Evolutionary conservation across 2,329 filamentous ascomycete genomes (phyloP).

Genomic region (Beauveria brongniartii): DNA sequence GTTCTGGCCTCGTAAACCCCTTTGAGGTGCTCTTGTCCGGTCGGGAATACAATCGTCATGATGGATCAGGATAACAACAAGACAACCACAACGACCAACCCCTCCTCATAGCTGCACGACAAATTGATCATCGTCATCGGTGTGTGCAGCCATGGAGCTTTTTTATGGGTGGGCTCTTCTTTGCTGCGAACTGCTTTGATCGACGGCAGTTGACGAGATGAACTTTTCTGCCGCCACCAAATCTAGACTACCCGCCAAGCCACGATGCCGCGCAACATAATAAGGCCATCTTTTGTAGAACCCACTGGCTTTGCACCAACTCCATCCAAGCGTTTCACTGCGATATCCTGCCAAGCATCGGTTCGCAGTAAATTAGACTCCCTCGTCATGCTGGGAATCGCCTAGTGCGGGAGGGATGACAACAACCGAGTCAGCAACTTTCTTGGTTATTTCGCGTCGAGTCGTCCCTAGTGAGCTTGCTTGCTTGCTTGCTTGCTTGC

Average conservation of each 20-base stretch:
- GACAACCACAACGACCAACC: too few relatives aligned
- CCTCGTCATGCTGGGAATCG: too few relatives aligned
- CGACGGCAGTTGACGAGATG: background rate
- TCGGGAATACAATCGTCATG: too few relatives aligned
- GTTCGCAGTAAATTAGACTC: too few relatives aligned
- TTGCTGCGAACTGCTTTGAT: background rate
- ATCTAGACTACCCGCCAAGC: background rate
- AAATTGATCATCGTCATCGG: background rate
- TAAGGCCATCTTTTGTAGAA: background rate
- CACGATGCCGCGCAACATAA: background rate
- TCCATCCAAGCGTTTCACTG: background rate
- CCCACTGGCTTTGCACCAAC: background rate
- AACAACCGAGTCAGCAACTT: background rate
- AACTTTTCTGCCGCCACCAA: background rate
- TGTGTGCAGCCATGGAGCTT: background rate
- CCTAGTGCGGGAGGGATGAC: too few relatives aligned
- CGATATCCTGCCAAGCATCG: background rate
- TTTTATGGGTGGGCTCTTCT: background rate
- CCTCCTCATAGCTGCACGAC: too few relatives aligned
- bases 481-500: too few relatives aligned
- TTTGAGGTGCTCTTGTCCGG: too few relatives aligned
- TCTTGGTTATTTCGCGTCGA: background rate
- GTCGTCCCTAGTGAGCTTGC: background rate
- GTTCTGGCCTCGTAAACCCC: background rate
- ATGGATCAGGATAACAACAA: too few relatives aligned